Evolutionary conservation across 2,329 filamentous ascomycete species (phyloP).

Genomic region (Coniochaeta prunicola): DNA sequence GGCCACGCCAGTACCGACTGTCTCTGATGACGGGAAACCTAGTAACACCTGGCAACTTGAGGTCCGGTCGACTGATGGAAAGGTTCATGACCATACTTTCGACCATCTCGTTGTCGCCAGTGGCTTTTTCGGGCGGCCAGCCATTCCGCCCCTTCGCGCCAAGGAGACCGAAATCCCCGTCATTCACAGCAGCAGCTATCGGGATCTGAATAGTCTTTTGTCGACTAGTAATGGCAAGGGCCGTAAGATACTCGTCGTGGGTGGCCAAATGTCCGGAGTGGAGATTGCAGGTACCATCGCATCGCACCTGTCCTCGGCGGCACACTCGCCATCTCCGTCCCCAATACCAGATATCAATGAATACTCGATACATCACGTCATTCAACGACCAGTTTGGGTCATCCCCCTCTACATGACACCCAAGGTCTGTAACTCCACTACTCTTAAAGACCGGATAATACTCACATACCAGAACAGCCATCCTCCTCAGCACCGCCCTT

Average conservation of each 20-base stretch:
- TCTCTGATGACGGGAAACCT: slow-evolving; percentile 29
- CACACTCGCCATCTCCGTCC: slow-evolving; percentile 40
- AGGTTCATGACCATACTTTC: slow-evolving; percentile 44
- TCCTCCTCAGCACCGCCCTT: slow-evolving; percentile 48
- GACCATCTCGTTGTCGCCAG: slow-evolving; percentile 67
- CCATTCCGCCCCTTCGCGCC: slow-evolving; percentile 38
- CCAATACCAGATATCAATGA: slow-evolving; percentile 33
- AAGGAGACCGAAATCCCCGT: slow-evolving; percentile 35
- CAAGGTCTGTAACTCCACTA: slow-evolving; percentile 26
- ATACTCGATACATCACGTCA: slow-evolving; percentile 60
- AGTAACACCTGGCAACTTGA: slow-evolving; percentile 15
- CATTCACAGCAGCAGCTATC: slow-evolving; percentile 63
- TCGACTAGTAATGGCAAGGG: slow-evolving; percentile 26
- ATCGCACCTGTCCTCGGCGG: slow-evolving; percentile 59
- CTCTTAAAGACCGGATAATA: neutral
- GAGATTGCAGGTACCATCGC: slow-evolving; percentile 70
- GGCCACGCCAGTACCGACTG: slow-evolving; percentile 22
- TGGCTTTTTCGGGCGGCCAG: slow-evolving; percentile 65
- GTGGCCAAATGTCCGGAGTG: slow-evolving; percentile 76
- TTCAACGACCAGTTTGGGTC: slow-evolving; percentile 64
- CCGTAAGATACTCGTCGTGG: slow-evolving; percentile 65
- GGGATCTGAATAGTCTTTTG: slow-evolving; percentile 44
- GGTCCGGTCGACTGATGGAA: slow-evolving; percentile 19
- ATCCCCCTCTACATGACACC: slow-evolving; percentile 53
- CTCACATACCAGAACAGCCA: slow-evolving; percentile 24